A percentile compares a stretch with the other conserved stretches of the same genome.
Conservation (phyloP, 805 yeast species). For the Kodamaea neixiangensis region DNA sequence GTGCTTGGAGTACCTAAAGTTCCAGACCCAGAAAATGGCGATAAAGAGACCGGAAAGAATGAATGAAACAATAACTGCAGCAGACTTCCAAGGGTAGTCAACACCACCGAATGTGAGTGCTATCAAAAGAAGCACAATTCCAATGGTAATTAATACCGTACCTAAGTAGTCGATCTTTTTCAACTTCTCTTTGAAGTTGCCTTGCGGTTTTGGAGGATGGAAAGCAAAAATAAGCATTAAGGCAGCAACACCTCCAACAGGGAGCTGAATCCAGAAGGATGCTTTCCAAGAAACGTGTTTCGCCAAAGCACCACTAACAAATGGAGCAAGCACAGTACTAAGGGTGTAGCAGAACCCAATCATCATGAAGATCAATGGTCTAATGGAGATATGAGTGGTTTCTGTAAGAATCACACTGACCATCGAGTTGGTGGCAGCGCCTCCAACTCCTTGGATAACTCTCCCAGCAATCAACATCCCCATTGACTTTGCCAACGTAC, state of each 20-base stretch:
- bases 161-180: constrained; percentile 52
- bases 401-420: constrained; percentile 59
- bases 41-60: constrained; percentile 45
- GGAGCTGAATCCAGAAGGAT: constrained; percentile 72
- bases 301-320: constrained; percentile 66
- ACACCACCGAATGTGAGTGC: constrained; percentile 59
- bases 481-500: constrained; percentile 57
- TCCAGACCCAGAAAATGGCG: constrained; percentile 39
- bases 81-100: constrained; percentile 54
- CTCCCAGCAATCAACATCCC: constrained; percentile 69
- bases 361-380: constrained; percentile 40
- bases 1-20: constrained; percentile 39
- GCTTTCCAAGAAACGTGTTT: constrained; percentile 66
- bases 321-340: constrained; percentile 60
- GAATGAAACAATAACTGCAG: constrained; percentile 51
- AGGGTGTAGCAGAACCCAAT: constrained; percentile 47
- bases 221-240: constrained; percentile 39
- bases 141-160: constrained; percentile 42
- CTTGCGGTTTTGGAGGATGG: constrained; percentile 48
- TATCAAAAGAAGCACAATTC: constrained; percentile 45
- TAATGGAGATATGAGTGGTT: constrained; percentile 43
- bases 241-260: constrained; percentile 59
- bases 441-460: constrained; percentile 70
- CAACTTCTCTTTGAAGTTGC: constrained; percentile 38
- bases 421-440: constrained; percentile 63